Conservation (phyloP, 768 basidiomycete species). For the Xerocomus brunneocitrinus region DNA sequence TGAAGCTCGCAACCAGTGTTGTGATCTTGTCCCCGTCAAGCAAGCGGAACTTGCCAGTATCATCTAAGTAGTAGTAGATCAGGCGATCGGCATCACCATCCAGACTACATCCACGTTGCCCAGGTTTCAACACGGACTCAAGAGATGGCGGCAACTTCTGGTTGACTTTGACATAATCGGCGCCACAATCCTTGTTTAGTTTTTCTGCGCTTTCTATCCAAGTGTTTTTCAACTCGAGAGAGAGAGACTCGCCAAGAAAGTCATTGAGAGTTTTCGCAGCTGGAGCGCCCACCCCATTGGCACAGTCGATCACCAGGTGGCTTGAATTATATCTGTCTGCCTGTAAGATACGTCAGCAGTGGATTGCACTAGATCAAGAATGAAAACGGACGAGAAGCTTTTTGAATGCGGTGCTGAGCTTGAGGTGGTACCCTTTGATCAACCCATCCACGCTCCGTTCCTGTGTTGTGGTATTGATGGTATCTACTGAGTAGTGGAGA, state of each 20-base stretch:
- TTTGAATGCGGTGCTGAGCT: conserved; percentile 79
- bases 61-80: conserved; percentile 91
- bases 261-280: conserved; percentile 59
- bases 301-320: conserved; percentile 86
- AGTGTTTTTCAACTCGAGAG: conserved; percentile 67
- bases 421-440: conserved; percentile 77
- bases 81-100: conserved; percentile 98
- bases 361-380: background rate
- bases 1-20: conserved; percentile 86
- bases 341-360: conserved; percentile 33
- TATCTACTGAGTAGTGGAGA: conserved; percentile 89
- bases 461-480: conserved; percentile 80
- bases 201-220: conserved; percentile 58
- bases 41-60: conserved; percentile 75
- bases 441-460: conserved; percentile 79
- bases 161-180: conserved; percentile 93
- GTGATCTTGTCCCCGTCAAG: conserved; percentile 99
- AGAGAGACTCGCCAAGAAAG: conserved; percentile 56
- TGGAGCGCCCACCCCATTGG: conserved; percentile 92
- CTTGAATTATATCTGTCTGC: conserved; percentile 50
- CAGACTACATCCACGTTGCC: conserved; percentile 85
- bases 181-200: conserved; percentile 86
- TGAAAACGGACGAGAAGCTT: conserved; percentile 69
- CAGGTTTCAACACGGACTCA: conserved; percentile 53
- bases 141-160: conserved; percentile 85